A percentile compares a stretch with the other conserved stretches of the same genome.
These are phyloP conservation scores for Pholiota conissans DNA, from an alignment of 768 basidiomycete species.

Conservation along the genomic window DNA sequence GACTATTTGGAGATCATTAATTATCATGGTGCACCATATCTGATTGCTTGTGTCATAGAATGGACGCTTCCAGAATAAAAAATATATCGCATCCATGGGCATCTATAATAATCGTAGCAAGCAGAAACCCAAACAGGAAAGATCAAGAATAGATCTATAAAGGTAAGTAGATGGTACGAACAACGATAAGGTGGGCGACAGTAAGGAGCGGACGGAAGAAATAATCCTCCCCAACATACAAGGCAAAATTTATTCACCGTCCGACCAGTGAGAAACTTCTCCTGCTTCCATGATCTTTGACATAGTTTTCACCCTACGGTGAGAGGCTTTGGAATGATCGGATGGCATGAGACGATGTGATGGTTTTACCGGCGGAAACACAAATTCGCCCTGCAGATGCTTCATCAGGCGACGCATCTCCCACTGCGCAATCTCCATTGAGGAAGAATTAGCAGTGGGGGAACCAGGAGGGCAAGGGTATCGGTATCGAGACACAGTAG, in stretches of 20 bases:
- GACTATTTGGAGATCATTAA: slow-evolving; percentile 48
- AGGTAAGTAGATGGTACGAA: not conserved
- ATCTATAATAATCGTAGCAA: not conserved
- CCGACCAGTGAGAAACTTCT: slow-evolving; percentile 29
- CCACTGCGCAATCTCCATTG: slow-evolving; percentile 35
- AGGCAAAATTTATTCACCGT: slow-evolving; percentile 23
- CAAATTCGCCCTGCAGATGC: slow-evolving; percentile 39
- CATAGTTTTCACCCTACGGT: slow-evolving; percentile 33
- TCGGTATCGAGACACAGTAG: slow-evolving; percentile 16
- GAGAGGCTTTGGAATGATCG: slow-evolving; percentile 18
- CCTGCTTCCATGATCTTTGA: slow-evolving; percentile 32
- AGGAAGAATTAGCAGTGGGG: slow-evolving; percentile 28
- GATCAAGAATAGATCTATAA: not conserved
- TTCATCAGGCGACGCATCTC: slow-evolving; percentile 35
- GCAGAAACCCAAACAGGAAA: not conserved
- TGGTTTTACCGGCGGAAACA: slow-evolving; percentile 39
- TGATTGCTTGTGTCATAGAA: not conserved
- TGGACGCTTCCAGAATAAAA: not conserved
- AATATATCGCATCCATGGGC: not conserved
- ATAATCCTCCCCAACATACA: not conserved
- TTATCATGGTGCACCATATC: not conserved
- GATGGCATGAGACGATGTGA: slow-evolving; percentile 22
- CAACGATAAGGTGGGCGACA: not conserved
- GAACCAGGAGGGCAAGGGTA: slow-evolving; percentile 28
- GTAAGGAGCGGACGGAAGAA: not conserved